Percentiles rank a stretch among this genome's conserved stretches.
Conservation (phyloP, 768 basidiomycete genomes). For the Suillus plorans region DNA sequence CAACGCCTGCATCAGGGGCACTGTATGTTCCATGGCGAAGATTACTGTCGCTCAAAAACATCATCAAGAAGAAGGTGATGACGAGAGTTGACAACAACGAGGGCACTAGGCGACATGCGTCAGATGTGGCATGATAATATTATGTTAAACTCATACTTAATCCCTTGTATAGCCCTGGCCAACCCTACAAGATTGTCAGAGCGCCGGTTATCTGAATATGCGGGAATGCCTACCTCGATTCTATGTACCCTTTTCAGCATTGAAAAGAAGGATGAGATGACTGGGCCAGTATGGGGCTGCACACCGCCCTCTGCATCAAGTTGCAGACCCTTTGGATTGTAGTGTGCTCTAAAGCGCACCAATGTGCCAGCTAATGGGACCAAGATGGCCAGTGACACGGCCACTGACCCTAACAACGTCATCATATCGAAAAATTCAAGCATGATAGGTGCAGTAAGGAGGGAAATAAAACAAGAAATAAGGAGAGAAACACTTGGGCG, state of each 20-base stretch:
- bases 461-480: background rate
- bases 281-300: slow-evolving; percentile 75
- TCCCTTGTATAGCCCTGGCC: slow-evolving; percentile 79
- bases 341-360: slow-evolving; percentile 79
- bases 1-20: slow-evolving; percentile 56
- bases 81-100: slow-evolving; percentile 47
- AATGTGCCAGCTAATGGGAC: slow-evolving; percentile 68
- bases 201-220: background rate
- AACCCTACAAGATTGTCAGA: slow-evolving; percentile 42
- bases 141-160: slow-evolving; percentile 43
- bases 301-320: slow-evolving; percentile 75
- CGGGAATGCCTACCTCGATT: slow-evolving; percentile 57
- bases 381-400: slow-evolving; percentile 53
- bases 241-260: slow-evolving; percentile 72
- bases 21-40: slow-evolving; percentile 66
- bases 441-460: slow-evolving; percentile 23
- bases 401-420: slow-evolving; percentile 44
- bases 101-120: slow-evolving; percentile 43
- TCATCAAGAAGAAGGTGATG: slow-evolving; percentile 55
- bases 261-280: slow-evolving; percentile 71
- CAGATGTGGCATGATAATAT: slow-evolving; percentile 39
- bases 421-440: slow-evolving; percentile 39
- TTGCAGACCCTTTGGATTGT: slow-evolving; percentile 82
- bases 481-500: background rate
- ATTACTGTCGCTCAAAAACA: slow-evolving; percentile 56